Conservation (phyloP, 371 early-diverging fungal genomes). For the Gilbertella persicaria region DNA sequence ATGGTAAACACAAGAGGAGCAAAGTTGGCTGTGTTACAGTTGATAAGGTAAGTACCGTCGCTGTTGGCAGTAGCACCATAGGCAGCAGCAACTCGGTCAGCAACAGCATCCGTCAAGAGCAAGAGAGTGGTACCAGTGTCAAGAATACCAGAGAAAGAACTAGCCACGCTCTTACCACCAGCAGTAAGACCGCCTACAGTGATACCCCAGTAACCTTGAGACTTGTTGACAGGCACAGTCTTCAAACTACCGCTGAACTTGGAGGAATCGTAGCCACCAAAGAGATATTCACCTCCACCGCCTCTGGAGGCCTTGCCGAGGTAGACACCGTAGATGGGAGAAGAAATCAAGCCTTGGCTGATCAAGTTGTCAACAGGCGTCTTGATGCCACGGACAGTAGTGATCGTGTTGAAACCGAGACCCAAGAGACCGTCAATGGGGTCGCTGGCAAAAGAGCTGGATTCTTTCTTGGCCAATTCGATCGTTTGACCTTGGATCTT, state of each 20-base stretch:
- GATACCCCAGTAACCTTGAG: constrained; percentile 49
- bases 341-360: constrained; percentile 32
- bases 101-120: constrained; percentile 46
- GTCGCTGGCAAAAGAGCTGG: constrained; percentile 3
- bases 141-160: constrained; percentile 41
- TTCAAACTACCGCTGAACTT: constrained; percentile 48
- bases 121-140: constrained; percentile 67
- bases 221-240: constrained; percentile 45
- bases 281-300: constrained; percentile 42
- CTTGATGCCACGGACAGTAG: constrained; percentile 32
- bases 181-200: constrained; percentile 30
- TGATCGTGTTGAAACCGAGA: constrained; percentile 48
- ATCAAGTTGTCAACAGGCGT: constrained; percentile 43
- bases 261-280: constrained; percentile 50
- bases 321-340: constrained; percentile 32
- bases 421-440: constrained; percentile 31
- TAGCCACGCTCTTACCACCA: not conserved
- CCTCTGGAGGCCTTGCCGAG: constrained; percentile 29
- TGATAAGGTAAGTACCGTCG: constrained; percentile 27
- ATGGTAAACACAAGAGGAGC: constrained; percentile 16
- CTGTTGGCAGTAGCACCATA: constrained; percentile 21
- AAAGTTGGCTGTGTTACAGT: constrained; percentile 12
- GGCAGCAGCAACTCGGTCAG: constrained; percentile 15
- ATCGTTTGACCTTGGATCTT: constrained; percentile 19
- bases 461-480: constrained; percentile 17